Base-by-base conservation (phyloP, 2,329 filamentous ascomycete genomes). In the Gyromitra esculenta region DNA sequence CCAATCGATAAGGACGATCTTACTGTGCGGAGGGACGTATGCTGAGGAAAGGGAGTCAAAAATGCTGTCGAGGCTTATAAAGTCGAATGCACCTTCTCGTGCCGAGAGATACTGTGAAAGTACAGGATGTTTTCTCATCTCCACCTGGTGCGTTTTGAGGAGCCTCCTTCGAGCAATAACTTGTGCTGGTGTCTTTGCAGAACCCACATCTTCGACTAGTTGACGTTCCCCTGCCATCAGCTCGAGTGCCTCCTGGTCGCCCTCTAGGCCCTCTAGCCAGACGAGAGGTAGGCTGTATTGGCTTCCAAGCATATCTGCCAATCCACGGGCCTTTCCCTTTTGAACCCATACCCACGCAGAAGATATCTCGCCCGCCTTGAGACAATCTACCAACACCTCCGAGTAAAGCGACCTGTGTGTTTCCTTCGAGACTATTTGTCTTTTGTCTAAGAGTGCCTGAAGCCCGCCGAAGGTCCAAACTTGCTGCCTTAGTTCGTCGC, bases 261-360 rank as follows among this genome's bases (percentile, higher is more conserved):
- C 59, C 2, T 31, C 18, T 45, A 63, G 3, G 57, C 21, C 21
- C 7, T 21, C 37, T 41, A 39, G 35, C 48, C 41, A 35, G 9
- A 7, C 56, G 37, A 57, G 37, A 31, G 64, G 64, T n/a, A 67
- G 25, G 35, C 45, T 67, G 21, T 48, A 48, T 4, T 43, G 39
- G 8, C 21, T 41, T 37, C 50, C 54, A 2, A 60, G 43, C 25
- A 60, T 50, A 13, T 69, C 41, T 1, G 54, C 41, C 25, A 69
- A 37, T 11, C 66, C 41, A 5, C 54, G 41, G 3, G 54, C 41
- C 15, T 69, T 69, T 7, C 66, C 66, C 1, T 68, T 68, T 15
- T 68, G 65, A 45, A 68, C 65, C 65, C 65, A 68, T 15, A 48
- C 52, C 65, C 65, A 68, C 1, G 64, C 64, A 5, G 50, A 41